phyloP scores from a whole-genome alignment of 2,329 filamentous ascomycete species.

The Cercospora beticola region DNA sequence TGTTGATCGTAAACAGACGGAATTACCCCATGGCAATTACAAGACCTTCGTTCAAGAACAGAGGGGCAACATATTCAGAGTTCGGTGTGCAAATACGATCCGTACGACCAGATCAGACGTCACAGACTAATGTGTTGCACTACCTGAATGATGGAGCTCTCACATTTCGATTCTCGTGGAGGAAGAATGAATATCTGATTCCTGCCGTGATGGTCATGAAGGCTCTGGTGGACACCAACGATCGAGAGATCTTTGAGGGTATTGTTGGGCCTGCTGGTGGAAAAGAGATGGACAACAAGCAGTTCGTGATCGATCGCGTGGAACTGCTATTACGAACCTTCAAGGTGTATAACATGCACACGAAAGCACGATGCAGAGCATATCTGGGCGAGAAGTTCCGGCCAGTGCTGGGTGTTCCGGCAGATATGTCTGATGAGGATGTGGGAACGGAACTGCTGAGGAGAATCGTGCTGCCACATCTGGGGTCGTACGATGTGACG shows the following conservation, averaged over 20 bases:
- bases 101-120: conserved; percentile 94
- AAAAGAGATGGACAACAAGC: conserved; percentile 76
- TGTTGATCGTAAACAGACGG: conserved; percentile 83
- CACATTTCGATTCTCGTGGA: conserved; percentile 96
- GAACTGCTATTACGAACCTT: conserved; percentile 90
- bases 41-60: conserved; percentile 82
- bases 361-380: conserved; percentile 74
- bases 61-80: conserved; percentile 83
- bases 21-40: conserved; percentile 96
- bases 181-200: conserved; percentile 94
- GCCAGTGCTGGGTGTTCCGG: conserved; percentile 78
- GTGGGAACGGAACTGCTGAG: conserved; percentile 88
- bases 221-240: conserved; percentile 91
- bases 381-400: conserved; percentile 91
- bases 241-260: conserved; percentile 93
- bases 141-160: conserved; percentile 95
- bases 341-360: conserved; percentile 84
- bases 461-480: conserved; percentile 85
- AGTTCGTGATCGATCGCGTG: conserved; percentile 88
- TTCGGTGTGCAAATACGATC: conserved; percentile 89
- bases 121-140: conserved; percentile 94
- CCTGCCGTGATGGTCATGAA: conserved; percentile 97
- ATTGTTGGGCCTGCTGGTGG: conserved; percentile 76
- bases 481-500: conserved; percentile 82
- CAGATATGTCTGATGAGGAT: conserved; percentile 82